Base-by-base conservation (phyloP, 805 yeast species). In the Saccharomyces paradoxus region DNA sequence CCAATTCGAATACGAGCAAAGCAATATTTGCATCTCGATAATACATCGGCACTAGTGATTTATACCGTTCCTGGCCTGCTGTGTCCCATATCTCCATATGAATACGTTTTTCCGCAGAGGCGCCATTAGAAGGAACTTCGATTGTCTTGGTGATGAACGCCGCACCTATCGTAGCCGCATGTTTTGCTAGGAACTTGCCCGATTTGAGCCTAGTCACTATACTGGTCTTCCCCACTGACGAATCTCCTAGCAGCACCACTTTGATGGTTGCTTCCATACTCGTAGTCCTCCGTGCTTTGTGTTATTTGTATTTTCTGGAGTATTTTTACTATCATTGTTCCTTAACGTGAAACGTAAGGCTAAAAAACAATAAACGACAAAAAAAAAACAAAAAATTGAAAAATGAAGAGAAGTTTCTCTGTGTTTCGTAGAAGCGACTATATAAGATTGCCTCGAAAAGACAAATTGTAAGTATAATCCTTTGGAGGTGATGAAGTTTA, bases 51-150 rank as follows among this genome's bases (percentile, higher is more conserved):
- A 92, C 88, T 59, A 87, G 72, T 0, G 89, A 82, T 58, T 86
- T 78, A 63, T 86, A 87, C 54, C 95, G 72, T 63, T 87, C 94
- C 67, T 87, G 94, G 6, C 95, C 94, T 0, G 92, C 91, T 1
- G 92, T 86, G 65, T 87, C 95, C 95, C 94, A 87, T 52, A 87
- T 85, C 65, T 87, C 94, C 60, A 85, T 80, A 66, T 86, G 85
- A 47, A 86, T 79, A 1, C 82, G 81, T 14, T 81, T 78, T 31
- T 66, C 61, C 3, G 41, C 48, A 1, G 58, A 52, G 46, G 57
- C 14, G 12, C 46, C 52, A 4, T 26, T 32, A 37, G 28, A 6
- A 26, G 21, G 17, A 14, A 17, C 32, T 21, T 79, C 77, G 49
- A 86, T 79, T 2, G 83, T 75, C 64, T 84, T 90, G 1, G 92